Conservation (phyloP, 768 basidiomycete species). For the Hygrophoropsis aurantiaca region DNA sequence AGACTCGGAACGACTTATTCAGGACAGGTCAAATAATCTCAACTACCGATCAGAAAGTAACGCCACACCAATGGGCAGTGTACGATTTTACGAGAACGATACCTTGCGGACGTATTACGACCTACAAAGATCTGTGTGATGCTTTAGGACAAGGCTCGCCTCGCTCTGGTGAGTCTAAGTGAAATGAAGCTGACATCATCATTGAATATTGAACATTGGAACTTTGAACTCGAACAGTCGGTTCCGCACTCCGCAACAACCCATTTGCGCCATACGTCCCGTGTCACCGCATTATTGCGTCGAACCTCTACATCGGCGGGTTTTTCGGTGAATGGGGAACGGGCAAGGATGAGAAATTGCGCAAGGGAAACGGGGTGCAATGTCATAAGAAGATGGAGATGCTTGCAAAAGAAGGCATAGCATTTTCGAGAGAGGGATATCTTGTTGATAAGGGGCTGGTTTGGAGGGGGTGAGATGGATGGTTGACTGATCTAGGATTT, state of each 20-base stretch:
- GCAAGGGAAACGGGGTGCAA: conserved; percentile 34
- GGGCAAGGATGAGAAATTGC: conserved; percentile 25
- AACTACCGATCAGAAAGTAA: conserved; percentile 52
- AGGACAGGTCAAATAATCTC: conserved; percentile 32
- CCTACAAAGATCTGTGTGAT: conserved; percentile 53
- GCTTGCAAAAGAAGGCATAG: conserved; percentile 52
- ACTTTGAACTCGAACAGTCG: conserved; percentile 43
- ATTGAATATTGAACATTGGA: background rate
- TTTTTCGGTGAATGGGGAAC: conserved; percentile 63
- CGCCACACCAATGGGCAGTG: conserved; percentile 58
- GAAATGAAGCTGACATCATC: background rate
- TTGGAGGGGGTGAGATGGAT: conserved; percentile 8
- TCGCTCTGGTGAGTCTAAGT: conserved; percentile 56
- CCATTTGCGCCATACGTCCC: conserved; percentile 69
- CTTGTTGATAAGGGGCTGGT: conserved; percentile 26
- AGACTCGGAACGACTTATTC: background rate
- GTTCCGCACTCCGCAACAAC: conserved; percentile 59
- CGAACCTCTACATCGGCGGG: conserved; percentile 59
- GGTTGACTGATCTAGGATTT: too few relatives aligned
- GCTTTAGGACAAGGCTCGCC: conserved; percentile 57
- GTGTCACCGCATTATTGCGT: conserved; percentile 70
- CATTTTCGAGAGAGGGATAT: conserved; percentile 46
- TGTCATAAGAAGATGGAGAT: conserved; percentile 49
- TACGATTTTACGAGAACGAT: conserved; percentile 54
- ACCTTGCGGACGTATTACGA: conserved; percentile 52